Evolutionary conservation across 1,284 basidiomycete genomes (phyloP).

Genomic region (Puccinia hordei): DNA sequence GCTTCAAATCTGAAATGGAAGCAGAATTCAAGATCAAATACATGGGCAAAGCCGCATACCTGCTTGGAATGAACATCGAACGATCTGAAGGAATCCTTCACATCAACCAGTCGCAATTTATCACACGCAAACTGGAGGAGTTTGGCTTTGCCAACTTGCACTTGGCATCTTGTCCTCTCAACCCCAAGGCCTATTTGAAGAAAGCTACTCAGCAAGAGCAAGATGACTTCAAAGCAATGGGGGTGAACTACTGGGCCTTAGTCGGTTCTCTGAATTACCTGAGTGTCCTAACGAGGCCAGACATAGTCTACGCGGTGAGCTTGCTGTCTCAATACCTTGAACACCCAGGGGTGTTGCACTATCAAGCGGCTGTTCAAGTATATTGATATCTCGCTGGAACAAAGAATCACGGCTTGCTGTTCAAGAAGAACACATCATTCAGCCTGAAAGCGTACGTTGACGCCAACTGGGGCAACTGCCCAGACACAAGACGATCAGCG

Average conservation of each 20-base stretch:
- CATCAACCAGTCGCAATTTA: background rate
- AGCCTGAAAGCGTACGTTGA: constrained; percentile 17
- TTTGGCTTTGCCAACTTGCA: background rate
- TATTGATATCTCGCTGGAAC: background rate
- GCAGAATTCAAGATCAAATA: no score
- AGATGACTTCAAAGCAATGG: background rate
- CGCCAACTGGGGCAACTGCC: constrained; percentile 50
- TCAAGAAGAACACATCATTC: background rate
- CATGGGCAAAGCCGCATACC: no score
- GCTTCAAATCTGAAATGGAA: no score
- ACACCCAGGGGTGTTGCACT: no score
- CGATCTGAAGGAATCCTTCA: background rate
- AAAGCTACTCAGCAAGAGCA: background rate
- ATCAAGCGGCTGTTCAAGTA: no score
- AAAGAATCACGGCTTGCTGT: background rate
- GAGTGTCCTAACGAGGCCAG: no score
- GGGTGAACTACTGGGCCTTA: background rate
- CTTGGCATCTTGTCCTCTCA: background rate
- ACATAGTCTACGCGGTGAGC: no score
- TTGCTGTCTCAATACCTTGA: no score
- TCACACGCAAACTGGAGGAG: background rate
- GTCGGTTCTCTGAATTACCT: constrained; percentile 7
- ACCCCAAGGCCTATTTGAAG: background rate
- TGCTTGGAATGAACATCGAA: no score
- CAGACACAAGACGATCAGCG: no score